Base-by-base conservation (phyloP, 2,329 filamentous ascomycete genomes). In the Cephalotrichum gorgonifer region DNA sequence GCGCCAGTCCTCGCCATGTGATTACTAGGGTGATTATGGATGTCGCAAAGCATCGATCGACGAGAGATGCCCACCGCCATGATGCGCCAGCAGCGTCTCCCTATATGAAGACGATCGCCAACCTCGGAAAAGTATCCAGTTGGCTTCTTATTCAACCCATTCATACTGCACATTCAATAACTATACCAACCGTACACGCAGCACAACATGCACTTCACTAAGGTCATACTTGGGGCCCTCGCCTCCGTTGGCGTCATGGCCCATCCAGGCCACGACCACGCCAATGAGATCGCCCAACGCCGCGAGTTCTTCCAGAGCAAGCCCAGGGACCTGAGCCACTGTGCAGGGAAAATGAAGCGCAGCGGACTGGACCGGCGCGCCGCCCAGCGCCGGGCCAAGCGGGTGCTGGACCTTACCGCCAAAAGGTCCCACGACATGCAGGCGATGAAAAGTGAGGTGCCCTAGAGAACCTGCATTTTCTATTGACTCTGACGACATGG, bases 241-340 rank as follows among this genome's bases (percentile, higher is more conserved):
- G 45, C 33, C 22, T 35, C 45, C 23, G 17, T 33, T 11, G 45
- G 33, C 14, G 45, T 47, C 33, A 27, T 39, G 23, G 45, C 45
- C 23, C 45, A 47, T 33, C 45, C 45, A 3, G 45, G 45, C 23
- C 33, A 47, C 11, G 45, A 47, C 15, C 31, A 26, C 33, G 28
- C 45, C 33, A 15, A 39, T 8, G 75, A 78, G 59, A 67, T 71
- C 27, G 65, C 65, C 12, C 71, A 75, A 60, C 73, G 74, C 31
- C 70, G 70, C 26, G 61, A 66, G 0, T 76, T 71, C 54, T 59
- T 74, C 62, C 48, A 58, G 60, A 52, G 61, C 61, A 66, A 69
- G 54, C 57, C 68, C 33, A 60, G 66, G 14, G 68, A 69, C 20
- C 62, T 78, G 9, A 59, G 57, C 47, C 71, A 75, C 54, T 78